Conservation (phyloP, 148 eudicot genomes). For the Silene uniflora region DNA sequence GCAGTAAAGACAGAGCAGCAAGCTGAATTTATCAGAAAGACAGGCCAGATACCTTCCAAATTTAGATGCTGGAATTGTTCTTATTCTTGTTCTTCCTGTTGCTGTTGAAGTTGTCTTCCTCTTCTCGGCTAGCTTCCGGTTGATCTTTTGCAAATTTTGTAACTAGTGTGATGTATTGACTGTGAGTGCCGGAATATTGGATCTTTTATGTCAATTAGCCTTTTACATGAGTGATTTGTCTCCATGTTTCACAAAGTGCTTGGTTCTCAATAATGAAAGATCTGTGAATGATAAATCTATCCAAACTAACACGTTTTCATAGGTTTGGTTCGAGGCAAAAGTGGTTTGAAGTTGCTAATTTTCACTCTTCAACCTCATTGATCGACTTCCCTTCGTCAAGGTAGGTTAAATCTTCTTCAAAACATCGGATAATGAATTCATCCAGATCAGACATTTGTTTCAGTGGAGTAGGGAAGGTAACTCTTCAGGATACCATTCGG, state of each 20-base stretch:
- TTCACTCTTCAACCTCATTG: too few species aligned
- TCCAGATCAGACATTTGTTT: too few species aligned
- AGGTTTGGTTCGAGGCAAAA: too few species aligned
- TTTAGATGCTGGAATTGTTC: conserved; percentile 31
- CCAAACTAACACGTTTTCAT: not conserved
- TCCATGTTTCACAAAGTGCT: not conserved
- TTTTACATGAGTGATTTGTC: not conserved
- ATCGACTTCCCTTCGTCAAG: too few species aligned
- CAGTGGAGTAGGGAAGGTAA: too few species aligned
- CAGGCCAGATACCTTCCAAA: conserved; percentile 45
- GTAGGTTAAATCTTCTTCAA: too few species aligned
- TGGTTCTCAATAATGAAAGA: not conserved
- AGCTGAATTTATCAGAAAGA: conserved; percentile 56
- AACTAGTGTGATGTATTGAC: conserved; percentile 17
- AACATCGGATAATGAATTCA: too few species aligned
- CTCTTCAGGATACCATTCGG: too few species aligned
- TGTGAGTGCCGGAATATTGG: not conserved
- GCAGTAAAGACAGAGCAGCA: conserved; percentile 46
- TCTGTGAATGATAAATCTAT: not conserved
- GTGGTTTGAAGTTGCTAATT: too few species aligned
- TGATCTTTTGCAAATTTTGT: conserved; percentile 17
- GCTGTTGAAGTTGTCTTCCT: conserved; percentile 19
- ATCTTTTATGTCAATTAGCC: not conserved
- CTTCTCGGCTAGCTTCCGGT: not conserved
- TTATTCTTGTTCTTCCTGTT: conserved; percentile 8